A percentile compares a stretch with the other conserved stretches of the same genome.
Conservation (phyloP, 257 asterid genomes). For the Solanum sejunctum region DNA sequence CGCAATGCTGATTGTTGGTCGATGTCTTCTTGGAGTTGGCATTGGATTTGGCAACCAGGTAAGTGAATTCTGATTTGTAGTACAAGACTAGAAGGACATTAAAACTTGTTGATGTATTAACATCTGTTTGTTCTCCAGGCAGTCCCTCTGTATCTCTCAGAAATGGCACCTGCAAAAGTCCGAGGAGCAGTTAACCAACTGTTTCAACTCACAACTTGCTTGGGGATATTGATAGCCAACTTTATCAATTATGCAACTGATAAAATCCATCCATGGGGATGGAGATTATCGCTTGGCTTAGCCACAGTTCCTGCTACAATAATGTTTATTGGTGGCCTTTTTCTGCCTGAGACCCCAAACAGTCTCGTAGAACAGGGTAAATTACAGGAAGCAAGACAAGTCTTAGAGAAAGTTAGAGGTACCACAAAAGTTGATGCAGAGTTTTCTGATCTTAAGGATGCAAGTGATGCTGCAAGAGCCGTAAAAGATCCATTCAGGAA, state of each 20-base stretch:
- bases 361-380: conserved; percentile 44
- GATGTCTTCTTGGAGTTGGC: conserved; percentile 68
- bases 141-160: conserved; percentile 54
- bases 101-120: background rate
- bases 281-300: conserved; percentile 28
- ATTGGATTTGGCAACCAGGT: conserved; percentile 87
- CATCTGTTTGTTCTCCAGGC: conserved; percentile 21
- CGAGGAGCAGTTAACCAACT: conserved; percentile 52
- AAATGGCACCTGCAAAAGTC: conserved; percentile 53
- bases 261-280: conserved; percentile 54
- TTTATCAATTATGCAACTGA: conserved; percentile 38
- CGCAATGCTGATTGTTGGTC: conserved; percentile 58
- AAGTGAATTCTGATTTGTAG: background rate
- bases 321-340: conserved; percentile 26
- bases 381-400: conserved; percentile 15
- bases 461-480: conserved; percentile 35
- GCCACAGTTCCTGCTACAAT: conserved; percentile 30
- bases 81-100: no score
- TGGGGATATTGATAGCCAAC: conserved; percentile 50
- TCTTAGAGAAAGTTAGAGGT: conserved; percentile 31
- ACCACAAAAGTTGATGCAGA: conserved; percentile 35
- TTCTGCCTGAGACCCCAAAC: conserved; percentile 55
- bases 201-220: conserved; percentile 41
- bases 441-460: conserved; percentile 29
- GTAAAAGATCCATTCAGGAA: conserved; percentile 26